Conservation (phyloP, 2,329 filamentous ascomycete species). For the Neocatenulostroma microsporum region DNA sequence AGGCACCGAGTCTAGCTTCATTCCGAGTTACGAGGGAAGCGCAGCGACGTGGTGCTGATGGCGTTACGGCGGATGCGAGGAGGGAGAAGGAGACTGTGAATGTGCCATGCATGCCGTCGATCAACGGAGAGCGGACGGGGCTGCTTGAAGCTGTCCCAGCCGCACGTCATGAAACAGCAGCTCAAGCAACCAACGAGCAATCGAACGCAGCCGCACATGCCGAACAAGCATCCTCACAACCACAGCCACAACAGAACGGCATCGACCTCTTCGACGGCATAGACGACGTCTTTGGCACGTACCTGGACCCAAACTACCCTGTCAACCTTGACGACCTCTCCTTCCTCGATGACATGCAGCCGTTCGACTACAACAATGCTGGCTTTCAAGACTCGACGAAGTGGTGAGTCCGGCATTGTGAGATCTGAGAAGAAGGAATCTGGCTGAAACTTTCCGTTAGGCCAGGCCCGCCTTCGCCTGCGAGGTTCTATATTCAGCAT, state of each 20-base stretch:
- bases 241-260: too few species aligned
- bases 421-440: too few species aligned
- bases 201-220: too few species aligned
- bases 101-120: slow-evolving; percentile 6
- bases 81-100: too few species aligned
- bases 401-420: too few species aligned
- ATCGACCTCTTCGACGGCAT: slow-evolving; percentile 27
- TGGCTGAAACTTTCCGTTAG: too few species aligned
- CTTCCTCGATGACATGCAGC: slow-evolving; percentile 23
- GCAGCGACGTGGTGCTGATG: background rate
- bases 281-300: slow-evolving; percentile 28
- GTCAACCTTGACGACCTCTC: slow-evolving; percentile 28
- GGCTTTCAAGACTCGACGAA: background rate
- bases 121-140: slow-evolving; percentile 8
- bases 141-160: slow-evolving; percentile 1
- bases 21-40: slow-evolving; percentile 19
- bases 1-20: slow-evolving; percentile 18
- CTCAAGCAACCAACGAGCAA: too few species aligned
- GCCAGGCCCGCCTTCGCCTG: too few species aligned
- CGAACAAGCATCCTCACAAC: too few species aligned
- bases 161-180: too few species aligned
- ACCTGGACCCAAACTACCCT: slow-evolving; percentile 28
- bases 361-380: slow-evolving; percentile 14
- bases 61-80: background rate
- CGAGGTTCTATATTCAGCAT: too few species aligned